These are phyloP conservation scores for Penicillium sp. DNA, from an alignment of 2,329 filamentous ascomycete genomes.

Conservation along the genomic window DNA sequence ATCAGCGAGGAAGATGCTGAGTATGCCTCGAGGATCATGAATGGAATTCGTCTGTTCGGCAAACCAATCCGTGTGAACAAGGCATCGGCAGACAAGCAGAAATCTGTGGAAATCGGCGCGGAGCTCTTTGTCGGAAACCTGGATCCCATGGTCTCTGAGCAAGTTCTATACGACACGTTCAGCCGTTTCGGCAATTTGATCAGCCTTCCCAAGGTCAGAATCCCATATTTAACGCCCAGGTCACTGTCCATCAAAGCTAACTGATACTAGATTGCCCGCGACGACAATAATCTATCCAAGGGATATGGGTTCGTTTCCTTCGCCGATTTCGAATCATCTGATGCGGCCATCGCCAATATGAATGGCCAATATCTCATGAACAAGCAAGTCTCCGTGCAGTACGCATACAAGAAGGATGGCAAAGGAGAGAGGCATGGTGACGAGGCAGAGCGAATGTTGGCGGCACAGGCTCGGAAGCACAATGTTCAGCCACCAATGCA, in stretches of 20 bases:
- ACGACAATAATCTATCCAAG: constrained; percentile 82
- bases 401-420: constrained; percentile 98
- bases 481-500: constrained; percentile 81
- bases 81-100: constrained; percentile 86
- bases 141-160: constrained; percentile 90
- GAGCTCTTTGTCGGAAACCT: constrained; percentile 97
- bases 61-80: constrained; percentile 98
- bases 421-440: constrained; percentile 96
- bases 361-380: constrained; percentile 95
- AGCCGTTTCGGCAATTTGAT: constrained; percentile 83
- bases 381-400: constrained; percentile 93
- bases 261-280: constrained; percentile 61
- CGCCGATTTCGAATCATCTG: constrained; percentile 85
- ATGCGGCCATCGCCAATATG: constrained; percentile 87
- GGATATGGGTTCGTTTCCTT: constrained; percentile 96
- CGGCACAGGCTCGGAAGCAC: constrained; percentile 86
- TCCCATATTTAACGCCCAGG: not conserved
- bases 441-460: constrained; percentile 83
- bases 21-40: constrained; percentile 95
- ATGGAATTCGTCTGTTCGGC: constrained; percentile 85
- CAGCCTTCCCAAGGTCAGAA: constrained; percentile 70
- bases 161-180: constrained; percentile 92
- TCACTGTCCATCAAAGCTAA: constrained; percentile 20
- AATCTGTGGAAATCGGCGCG: constrained; percentile 85
- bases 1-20: constrained; percentile 92